These are phyloP conservation scores for Pyrrhoderma noxium DNA, from an alignment of 1,284 basidiomycete species.

Conservation along the genomic window DNA sequence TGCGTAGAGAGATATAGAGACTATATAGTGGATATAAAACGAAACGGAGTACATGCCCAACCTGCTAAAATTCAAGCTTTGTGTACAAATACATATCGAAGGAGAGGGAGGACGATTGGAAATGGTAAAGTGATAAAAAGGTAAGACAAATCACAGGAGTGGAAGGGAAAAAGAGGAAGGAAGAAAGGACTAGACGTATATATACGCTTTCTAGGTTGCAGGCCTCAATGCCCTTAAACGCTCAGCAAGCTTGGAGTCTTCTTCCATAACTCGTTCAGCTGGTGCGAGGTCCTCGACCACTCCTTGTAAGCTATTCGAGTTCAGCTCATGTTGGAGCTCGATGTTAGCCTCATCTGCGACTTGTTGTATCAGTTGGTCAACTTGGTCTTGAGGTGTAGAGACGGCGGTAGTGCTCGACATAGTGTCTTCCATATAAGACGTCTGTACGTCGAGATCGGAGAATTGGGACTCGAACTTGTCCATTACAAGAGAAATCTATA, in stretches of 20 bases:
- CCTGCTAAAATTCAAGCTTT: too few species aligned
- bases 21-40: too few species aligned
- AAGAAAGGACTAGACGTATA: conserved; percentile 18
- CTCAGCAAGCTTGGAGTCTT: conserved; percentile 77
- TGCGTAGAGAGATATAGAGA: too few species aligned
- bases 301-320: conserved; percentile 51
- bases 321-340: conserved; percentile 88
- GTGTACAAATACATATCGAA: too few species aligned
- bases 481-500: conserved; percentile 95
- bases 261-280: conserved; percentile 58
- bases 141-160: background rate
- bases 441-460: conserved; percentile 96
- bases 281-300: conserved; percentile 46
- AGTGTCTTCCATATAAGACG: conserved; percentile 96
- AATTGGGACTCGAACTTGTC: conserved; percentile 99
- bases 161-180: background rate
- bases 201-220: conserved; percentile 48
- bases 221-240: conserved; percentile 77
- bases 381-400: conserved; percentile 94
- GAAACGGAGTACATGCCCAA: too few species aligned
- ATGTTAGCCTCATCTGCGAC: conserved; percentile 98
- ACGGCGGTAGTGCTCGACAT: conserved; percentile 92
- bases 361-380: conserved; percentile 87
- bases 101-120: too few species aligned
- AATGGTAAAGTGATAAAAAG: too few species aligned